Conservation (phyloP, 2,329 filamentous ascomycete species). For the Aschersonia sp. region DNA sequence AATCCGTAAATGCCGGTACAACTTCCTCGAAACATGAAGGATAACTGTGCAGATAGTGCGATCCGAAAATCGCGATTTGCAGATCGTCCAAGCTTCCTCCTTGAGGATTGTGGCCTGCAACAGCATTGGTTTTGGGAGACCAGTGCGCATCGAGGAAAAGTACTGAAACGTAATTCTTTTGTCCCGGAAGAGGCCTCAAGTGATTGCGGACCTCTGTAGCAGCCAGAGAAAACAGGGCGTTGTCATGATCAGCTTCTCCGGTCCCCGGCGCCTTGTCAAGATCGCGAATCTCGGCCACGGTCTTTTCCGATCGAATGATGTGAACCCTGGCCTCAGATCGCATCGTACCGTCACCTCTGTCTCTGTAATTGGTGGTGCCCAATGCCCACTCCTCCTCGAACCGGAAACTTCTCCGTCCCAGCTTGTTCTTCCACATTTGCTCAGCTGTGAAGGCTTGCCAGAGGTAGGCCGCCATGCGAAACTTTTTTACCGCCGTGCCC, state of each 20-base stretch:
- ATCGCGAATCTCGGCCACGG: slow-evolving; percentile 68
- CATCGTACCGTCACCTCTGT: slow-evolving; percentile 57
- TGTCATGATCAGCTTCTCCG: slow-evolving; percentile 50
- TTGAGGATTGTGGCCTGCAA: slow-evolving; percentile 73
- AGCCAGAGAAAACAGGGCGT: slow-evolving; percentile 64
- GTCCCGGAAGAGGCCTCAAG: slow-evolving; percentile 60
- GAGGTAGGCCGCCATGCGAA: slow-evolving; percentile 85
- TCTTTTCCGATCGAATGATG: slow-evolving; percentile 69
- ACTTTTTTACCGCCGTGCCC: slow-evolving; percentile 73
- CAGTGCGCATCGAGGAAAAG: slow-evolving; percentile 81
- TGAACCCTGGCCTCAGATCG: slow-evolving; percentile 87
- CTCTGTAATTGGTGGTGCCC: slow-evolving; percentile 64
- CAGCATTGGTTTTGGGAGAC: slow-evolving; percentile 56
- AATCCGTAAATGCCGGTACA: slow-evolving; percentile 77
- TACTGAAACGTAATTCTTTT: slow-evolving; percentile 79
- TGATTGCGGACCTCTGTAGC: slow-evolving; percentile 63
- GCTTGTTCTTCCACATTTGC: slow-evolving; percentile 82
- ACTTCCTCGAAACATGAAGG: slow-evolving; percentile 82
- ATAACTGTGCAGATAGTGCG: slow-evolving; percentile 83
- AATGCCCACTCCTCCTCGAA: slow-evolving; percentile 93
- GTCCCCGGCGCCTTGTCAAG: slow-evolving; percentile 70
- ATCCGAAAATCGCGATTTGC: slow-evolving; percentile 81
- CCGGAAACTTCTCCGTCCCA: slow-evolving; percentile 74
- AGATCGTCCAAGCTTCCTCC: slow-evolving; percentile 60
- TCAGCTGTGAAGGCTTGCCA: slow-evolving; percentile 97